Base-by-base conservation (phyloP, 441 rosid species). In the Populus tomentosa region DNA sequence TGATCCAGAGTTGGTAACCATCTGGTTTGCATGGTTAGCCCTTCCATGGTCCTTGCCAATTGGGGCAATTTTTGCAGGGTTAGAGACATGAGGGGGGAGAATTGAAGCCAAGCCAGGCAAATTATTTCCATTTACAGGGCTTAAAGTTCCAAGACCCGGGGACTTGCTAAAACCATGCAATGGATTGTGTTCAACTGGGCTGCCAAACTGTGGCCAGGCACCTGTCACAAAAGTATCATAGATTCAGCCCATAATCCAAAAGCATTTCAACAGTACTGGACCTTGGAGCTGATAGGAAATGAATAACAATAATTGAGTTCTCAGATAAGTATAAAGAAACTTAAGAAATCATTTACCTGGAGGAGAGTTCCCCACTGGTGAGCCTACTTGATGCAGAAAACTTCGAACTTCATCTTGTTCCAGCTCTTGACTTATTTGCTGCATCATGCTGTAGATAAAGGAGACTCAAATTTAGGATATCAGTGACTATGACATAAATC, bases 21-120 rank as follows among this genome's bases (percentile, higher is more conserved):
- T 78, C 56, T 84, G 90, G 85, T 83, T 87, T 71, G 82, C 83
- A 80, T 82, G 86, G 76, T 75, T 88, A 61, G 79, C 65, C 83
- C 87, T 83, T 70, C 88, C 88, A 74, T 88, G 95, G 73, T 89
- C 92, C 84, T 89, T 91, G 66, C 88, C 92, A 74, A 91, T 87
- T 46, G 95, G 90, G 64, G 97, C 90, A 82, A 87, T 81, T 73
- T 90, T 90, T 61, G 85, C 86, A 59, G 92, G 82, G 81, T 83
- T 88, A 62, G 93, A 83, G 30, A 83, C 72, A 72, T 81, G 89
- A 75, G 71, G 79, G 23, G 89, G 89, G 40, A 91, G 97, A 81
- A 91, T 84, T 46, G 98, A 93, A 84, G 97, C 97, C 80, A 93
- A 67, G 50, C 95, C 98, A n/a, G 90, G 85, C 86, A 88, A 74